These are phyloP conservation scores for Arabis hirsuta DNA, from an alignment of 345 rosid genomes.

Conservation along the genomic window DNA sequence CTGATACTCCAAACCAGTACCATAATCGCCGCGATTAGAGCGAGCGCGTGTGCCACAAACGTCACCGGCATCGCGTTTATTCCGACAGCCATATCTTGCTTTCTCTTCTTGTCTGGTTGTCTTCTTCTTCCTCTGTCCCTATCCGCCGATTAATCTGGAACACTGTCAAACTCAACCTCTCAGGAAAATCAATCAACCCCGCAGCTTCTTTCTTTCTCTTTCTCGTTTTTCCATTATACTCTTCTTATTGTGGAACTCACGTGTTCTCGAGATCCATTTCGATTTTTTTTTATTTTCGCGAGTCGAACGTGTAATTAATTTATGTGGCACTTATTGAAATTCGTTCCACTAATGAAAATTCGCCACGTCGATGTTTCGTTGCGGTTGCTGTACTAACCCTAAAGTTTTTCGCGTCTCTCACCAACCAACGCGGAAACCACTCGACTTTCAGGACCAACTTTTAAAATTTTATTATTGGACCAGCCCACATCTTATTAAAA, in stretches of 20 bases:
- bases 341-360: neutral
- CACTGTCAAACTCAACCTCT: neutral
- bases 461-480: neutral
- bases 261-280: conserved; percentile 1
- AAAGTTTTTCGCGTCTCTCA: conserved; percentile 8
- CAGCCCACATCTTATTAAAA: neutral
- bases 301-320: conserved; percentile 10
- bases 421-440: neutral
- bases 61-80: conserved; percentile 61
- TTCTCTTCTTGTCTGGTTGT: conserved; percentile 2
- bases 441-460: conserved; percentile 6
- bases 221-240: neutral
- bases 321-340: neutral
- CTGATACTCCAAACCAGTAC: conserved; percentile 79
- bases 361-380: conserved; percentile 18
- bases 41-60: conserved; percentile 68
- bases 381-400: conserved; percentile 12
- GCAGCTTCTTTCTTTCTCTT: neutral
- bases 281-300: neutral
- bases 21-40: conserved; percentile 57
- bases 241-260: neutral
- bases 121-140: conserved; percentile 17
- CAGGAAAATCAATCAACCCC: neutral
- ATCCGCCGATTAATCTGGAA: conserved; percentile 21
- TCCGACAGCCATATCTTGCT: conserved; percentile 51